Percentiles rank a stretch among this genome's conserved stretches.
phyloP scores from a whole-genome alignment of 1,284 basidiomycete genomes.

The Inonotus obliquus region DNA sequence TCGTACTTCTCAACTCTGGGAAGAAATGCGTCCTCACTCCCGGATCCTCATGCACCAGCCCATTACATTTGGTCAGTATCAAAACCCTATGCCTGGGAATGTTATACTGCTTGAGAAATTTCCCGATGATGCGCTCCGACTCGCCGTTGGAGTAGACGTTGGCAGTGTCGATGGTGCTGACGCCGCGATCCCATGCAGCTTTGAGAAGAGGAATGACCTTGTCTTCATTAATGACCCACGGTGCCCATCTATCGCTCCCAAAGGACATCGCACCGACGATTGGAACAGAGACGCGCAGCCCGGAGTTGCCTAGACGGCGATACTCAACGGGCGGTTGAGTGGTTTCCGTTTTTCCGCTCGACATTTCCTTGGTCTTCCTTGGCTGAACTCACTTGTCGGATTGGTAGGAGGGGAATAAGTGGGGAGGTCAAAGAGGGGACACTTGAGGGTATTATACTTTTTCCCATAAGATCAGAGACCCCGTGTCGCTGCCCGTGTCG shows the following conservation, averaged over 20 bases:
- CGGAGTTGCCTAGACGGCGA: slow-evolving; percentile 42
- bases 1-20: slow-evolving; percentile 22
- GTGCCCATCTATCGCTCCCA: slow-evolving; percentile 35
- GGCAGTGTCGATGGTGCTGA: slow-evolving; percentile 51
- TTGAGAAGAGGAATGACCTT: slow-evolving; percentile 36
- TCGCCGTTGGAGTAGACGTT: slow-evolving; percentile 52
- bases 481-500: too few species aligned
- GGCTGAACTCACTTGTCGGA: not conserved
- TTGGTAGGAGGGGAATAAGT: too few species aligned
- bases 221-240: slow-evolving; percentile 45
- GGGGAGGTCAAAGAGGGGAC: too few species aligned
- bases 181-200: slow-evolving; percentile 42
- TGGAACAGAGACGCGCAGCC: slow-evolving; percentile 46
- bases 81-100: slow-evolving; percentile 51
- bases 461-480: too few species aligned
- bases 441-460: too few species aligned
- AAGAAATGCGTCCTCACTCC: slow-evolving; percentile 16
- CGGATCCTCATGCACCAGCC: slow-evolving; percentile 22
- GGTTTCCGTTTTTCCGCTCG: slow-evolving; percentile 6
- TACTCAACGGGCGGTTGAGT: slow-evolving; percentile 27
- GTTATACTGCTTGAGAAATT: slow-evolving; percentile 49
- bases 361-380: not conserved
- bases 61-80: slow-evolving; percentile 39
- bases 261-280: slow-evolving; percentile 47
- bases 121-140: slow-evolving; percentile 42